These are phyloP conservation scores for Spathaspora hagerdaliae DNA, from an alignment of 805 yeast species.

Conservation along the genomic window DNA sequence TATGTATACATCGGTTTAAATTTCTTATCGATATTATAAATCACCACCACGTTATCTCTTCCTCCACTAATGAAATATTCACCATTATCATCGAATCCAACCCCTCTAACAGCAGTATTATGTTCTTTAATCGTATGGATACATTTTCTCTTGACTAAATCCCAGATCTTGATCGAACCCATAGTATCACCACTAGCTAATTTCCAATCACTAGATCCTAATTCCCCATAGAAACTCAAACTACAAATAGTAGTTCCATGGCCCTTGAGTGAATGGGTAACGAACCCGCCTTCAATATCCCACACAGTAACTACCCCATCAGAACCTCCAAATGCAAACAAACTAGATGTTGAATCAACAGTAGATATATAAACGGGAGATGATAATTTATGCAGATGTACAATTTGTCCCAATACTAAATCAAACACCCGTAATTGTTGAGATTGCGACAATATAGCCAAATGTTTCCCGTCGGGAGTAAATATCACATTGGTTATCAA, in stretches of 20 bases:
- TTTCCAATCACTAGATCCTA: slow-evolving; percentile 66
- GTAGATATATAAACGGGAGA: slow-evolving; percentile 81
- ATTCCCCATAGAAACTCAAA: slow-evolving; percentile 65
- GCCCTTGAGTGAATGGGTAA: slow-evolving; percentile 88
- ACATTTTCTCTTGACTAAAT: slow-evolving; percentile 71
- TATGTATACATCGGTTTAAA: slow-evolving; percentile 60
- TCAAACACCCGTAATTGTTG: slow-evolving; percentile 72
- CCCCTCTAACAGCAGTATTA: slow-evolving; percentile 79
- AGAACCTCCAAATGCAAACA: slow-evolving; percentile 91
- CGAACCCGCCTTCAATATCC: slow-evolving; percentile 84
- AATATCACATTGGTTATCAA: slow-evolving; percentile 68
- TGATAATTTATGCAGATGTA: slow-evolving; percentile 54
- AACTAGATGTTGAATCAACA: slow-evolving; percentile 74
- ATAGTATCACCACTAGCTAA: slow-evolving; percentile 67
- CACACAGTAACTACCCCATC: slow-evolving; percentile 90
- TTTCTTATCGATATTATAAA: slow-evolving; percentile 48
- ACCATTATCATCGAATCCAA: slow-evolving; percentile 57
- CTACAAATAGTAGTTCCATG: slow-evolving; percentile 89
- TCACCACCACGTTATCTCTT: slow-evolving; percentile 72
- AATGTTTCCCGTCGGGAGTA: slow-evolving; percentile 67
- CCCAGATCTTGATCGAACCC: slow-evolving; percentile 57
- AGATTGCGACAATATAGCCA: slow-evolving; percentile 79
- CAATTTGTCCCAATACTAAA: slow-evolving; percentile 33
- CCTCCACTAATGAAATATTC: slow-evolving; percentile 73
- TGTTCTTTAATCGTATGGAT: slow-evolving; percentile 67